A percentile compares a stretch with the other conserved stretches of the same genome.
phyloP scores from a whole-genome alignment of 108 stramenopile genomes.

The Fragilariopsis cylindrus region DNA sequence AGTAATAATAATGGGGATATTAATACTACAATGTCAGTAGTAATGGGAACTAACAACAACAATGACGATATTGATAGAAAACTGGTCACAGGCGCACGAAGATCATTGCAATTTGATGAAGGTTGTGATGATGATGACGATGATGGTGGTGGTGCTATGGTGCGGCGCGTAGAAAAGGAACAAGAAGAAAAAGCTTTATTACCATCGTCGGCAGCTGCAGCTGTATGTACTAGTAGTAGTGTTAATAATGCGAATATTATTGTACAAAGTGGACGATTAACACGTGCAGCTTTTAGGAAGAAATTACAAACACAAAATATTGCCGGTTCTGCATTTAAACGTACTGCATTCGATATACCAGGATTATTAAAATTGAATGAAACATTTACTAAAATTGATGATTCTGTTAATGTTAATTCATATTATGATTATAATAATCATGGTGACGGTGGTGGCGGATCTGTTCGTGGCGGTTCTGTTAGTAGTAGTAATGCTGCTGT shows the following conservation, averaged over 20 bases:
- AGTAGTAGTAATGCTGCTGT: not conserved
- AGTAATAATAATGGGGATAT: not conserved
- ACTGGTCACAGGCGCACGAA: not conserved
- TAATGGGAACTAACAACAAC: not conserved
- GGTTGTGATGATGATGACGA: too few species aligned
- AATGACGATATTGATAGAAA: not conserved
- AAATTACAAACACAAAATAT: slow-evolving; percentile 45
- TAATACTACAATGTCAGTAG: not conserved
- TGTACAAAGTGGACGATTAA: slow-evolving; percentile 47
- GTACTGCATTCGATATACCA: slow-evolving; percentile 73
- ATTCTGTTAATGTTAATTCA: slow-evolving; percentile 42
- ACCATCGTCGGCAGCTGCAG: too few species aligned
- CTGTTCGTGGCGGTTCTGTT: not conserved
- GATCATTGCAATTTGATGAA: not conserved
- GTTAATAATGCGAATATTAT: too few species aligned
- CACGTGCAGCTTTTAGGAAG: slow-evolving; percentile 67
- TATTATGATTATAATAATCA: slow-evolving; percentile 19
- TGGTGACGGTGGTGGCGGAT: not conserved
- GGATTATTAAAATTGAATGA: slow-evolving; percentile 67
- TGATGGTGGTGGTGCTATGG: too few species aligned
- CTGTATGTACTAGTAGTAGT: too few species aligned
- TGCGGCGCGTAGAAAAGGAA: too few species aligned
- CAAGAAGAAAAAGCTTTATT: too few species aligned
- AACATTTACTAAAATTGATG: slow-evolving; percentile 77
- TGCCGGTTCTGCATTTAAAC: slow-evolving; percentile 10